Base-by-base conservation (phyloP, 2,329 filamentous ascomycete species). In the Botryotinia narcissicola region DNA sequence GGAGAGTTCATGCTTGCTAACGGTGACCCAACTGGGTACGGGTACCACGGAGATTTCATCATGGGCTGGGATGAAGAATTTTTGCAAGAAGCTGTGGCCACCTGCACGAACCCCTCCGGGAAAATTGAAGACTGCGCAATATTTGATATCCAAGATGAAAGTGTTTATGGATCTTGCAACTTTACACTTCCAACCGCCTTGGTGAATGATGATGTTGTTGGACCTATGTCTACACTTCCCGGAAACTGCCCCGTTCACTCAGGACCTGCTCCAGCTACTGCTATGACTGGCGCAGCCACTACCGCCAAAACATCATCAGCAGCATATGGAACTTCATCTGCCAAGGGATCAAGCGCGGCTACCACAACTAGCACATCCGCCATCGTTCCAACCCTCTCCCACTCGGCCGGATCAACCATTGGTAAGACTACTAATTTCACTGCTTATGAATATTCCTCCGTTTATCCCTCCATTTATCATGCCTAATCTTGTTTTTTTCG, bases 21-120 rank as follows among this genome's bases (percentile, higher is more conserved):
- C 78, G 93, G 93, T 75, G 94, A 98, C 79, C 86, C 88, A 40
- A 91, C 91, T 78, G 92, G 91, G 88, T 92, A 86, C 77, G 91
- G 92, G 51, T 93, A 93, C 85, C 89, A 96, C 80, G 93, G 87
- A 67, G 93, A 97, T 80, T 95, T 95, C 83, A 90, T 94, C 78
- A 90, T 87, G 80, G 93, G 92, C 42, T 97, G 93, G 93, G 87
- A 94, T 3, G 79, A 83, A 14, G 83, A 85, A 5, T 90, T 93
- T 82, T 86, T 96, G 51, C 89, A 94, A 81, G 70, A 86, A 9
- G 93, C 93, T n/a, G 85, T 95, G 75, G 82, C 94, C 64, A 87
- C 85, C 12, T 97, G 95, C 87, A 95, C 91, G 70, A 92, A 90
- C 82, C 80, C 79, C 0, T 90, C 89, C 16, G 95, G 95, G 48